Percentiles rank a stretch among this genome's conserved stretches.
These are phyloP conservation scores for Quercus tomentella DNA, from an alignment of 331 rosid species.

Conservation along the genomic window DNA sequence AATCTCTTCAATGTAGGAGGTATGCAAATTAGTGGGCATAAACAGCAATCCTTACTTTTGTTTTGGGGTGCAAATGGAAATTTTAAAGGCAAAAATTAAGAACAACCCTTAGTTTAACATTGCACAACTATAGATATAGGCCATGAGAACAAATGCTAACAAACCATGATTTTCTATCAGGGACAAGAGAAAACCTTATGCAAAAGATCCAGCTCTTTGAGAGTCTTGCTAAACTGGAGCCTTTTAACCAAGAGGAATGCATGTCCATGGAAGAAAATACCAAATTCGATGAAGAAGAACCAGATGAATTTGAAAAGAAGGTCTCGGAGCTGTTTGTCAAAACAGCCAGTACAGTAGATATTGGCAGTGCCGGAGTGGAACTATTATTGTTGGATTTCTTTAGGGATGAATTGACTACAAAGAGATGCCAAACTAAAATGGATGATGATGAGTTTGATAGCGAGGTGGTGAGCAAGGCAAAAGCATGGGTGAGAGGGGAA, in stretches of 20 bases:
- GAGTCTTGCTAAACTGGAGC: conserved; percentile 32
- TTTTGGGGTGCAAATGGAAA: too few species aligned
- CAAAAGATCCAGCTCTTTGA: conserved; percentile 39
- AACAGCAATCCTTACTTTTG: not conserved
- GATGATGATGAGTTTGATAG: conserved; percentile 19
- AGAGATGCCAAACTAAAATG: conserved; percentile 7
- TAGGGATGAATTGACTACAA: conserved; percentile 31
- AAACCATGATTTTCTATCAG: conserved; percentile 30
- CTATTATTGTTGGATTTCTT: conserved; percentile 50
- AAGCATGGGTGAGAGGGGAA: conserved; percentile 39
- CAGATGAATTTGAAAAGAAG: conserved; percentile 26
- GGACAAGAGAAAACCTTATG: conserved; percentile 40
- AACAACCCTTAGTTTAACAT: too few species aligned
- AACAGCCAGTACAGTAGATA: conserved; percentile 17
- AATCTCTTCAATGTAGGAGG: too few species aligned
- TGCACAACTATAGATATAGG: not conserved
- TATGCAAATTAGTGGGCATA: too few species aligned
- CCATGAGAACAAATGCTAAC: conserved; percentile 9
- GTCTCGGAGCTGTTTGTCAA: conserved; percentile 40
- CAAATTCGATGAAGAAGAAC: conserved; percentile 16
- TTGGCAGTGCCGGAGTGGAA: conserved; percentile 17
- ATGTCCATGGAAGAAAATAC: conserved; percentile 23
- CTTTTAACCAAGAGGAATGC: conserved; percentile 18
- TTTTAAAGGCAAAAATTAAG: too few species aligned
- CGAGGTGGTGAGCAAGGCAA: conserved; percentile 37